Conservation (phyloP, 75 land plant genomes). For the Pseudotsuga menziesii region DNA sequence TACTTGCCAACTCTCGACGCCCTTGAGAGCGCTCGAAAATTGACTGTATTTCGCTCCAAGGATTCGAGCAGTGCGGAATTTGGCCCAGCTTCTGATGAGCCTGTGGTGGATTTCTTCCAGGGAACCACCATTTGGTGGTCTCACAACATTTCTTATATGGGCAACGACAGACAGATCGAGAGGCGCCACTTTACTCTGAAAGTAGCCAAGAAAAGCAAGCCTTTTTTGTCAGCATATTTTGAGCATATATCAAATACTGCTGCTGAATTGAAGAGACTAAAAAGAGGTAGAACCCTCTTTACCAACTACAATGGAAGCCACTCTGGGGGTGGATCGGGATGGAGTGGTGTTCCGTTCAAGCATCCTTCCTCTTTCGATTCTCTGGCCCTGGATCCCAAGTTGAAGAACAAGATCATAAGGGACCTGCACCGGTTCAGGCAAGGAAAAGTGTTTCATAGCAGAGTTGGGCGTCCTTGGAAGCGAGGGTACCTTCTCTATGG, state of each 20-base stretch:
- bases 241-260: constrained; percentile 36
- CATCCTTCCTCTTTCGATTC: constrained; percentile 43
- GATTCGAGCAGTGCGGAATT: constrained; percentile 21
- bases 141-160: neutral
- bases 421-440: constrained; percentile 37
- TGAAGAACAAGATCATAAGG: constrained; percentile 18
- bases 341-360: constrained; percentile 37
- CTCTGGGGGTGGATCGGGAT: neutral
- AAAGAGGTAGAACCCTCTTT: constrained; percentile 33
- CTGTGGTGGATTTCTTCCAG: constrained; percentile 25
- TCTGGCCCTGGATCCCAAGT: constrained; percentile 32
- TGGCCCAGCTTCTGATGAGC: constrained; percentile 37
- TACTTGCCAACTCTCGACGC: constrained; percentile 16
- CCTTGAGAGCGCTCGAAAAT: constrained; percentile 20
- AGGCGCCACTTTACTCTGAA: constrained; percentile 22
- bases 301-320: constrained; percentile 16
- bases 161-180: neutral
- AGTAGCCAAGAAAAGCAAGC: constrained; percentile 30
- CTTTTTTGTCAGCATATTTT: constrained; percentile 28
- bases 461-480: constrained; percentile 62
- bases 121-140: constrained; percentile 42
- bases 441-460: constrained; percentile 35
- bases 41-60: constrained; percentile 28
- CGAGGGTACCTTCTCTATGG: constrained; percentile 69
- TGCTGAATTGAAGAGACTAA: constrained; percentile 12